Evolutionary conservation across 2,329 filamentous ascomycete genomes (phyloP), one percentile per base, ranked within the genome.

Genomic region (Ceratocystis variospora): DNA sequence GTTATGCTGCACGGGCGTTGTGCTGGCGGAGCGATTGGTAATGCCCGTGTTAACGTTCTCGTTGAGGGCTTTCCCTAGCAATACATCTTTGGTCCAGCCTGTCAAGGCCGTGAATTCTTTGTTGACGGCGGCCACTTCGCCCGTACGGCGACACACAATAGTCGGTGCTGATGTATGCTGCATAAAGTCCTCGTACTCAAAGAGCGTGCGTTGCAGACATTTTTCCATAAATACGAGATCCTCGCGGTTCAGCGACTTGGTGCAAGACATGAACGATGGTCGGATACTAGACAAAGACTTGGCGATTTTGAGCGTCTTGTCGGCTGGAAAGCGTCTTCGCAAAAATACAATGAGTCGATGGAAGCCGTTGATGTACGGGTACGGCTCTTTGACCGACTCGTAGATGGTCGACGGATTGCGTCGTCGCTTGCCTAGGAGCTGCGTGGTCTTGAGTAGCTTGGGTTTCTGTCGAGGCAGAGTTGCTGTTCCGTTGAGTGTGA

Each of bases 211-310:
- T 75, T 99, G 94, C 73, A 97, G 90, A 72, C 89, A 95, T 76
- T 96, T 96, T 75, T 99, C 94, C 88, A 96, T 96, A 75, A 97
- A 96, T 25, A 99, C 86, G 33, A 97, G 79, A 75, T 99, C 94
- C 72, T 94, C 87, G 19, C 87, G 81, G 70, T 90, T 92, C 68
- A 97, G 79, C n/a, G 90, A 91, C 72, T 89, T 89, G 22, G 90
- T 96, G 69, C 90, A 95, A 10, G 91, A 87, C 69, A 97, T 93
- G 73, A 99, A 94, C 0, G 91, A 94, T 1, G 94, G 93, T 6
- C 94, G 87, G 71, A 96, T 96, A 57, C 88, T 90, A 5, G 90
- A 88, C 64, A 99, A 81, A 0, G 92, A 88, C 76, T 92, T 90
- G 68, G 90, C 91, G 70, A 96, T 96, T 67, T 87, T 85, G 28